A percentile compares a stretch with the other conserved stretches of the same genome.
These are phyloP conservation scores for Chlamydomonas incerta DNA, from an alignment of 139 green algal species.

Conservation along the genomic window DNA sequence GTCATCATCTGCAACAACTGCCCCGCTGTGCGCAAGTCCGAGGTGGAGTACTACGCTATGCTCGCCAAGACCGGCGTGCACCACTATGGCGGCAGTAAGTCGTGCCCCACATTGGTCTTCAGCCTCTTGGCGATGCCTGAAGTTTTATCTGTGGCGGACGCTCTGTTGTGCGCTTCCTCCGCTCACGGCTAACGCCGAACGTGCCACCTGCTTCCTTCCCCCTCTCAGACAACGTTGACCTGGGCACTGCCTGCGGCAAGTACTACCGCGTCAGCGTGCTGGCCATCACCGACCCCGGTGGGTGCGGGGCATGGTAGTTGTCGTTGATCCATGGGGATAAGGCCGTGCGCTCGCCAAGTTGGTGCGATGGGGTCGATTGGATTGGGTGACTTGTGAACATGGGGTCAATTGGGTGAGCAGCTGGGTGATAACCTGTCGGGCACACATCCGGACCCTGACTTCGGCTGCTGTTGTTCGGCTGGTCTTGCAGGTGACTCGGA, in stretches of 20 bases:
- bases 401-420: no score
- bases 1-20: slow-evolving; percentile 99
- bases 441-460: no score
- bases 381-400: no score
- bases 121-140: no score
- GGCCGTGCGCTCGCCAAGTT: no score
- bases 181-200: no score
- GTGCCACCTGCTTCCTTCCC: no score
- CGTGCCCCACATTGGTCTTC: no score
- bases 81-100: slow-evolving; percentile 97
- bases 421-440: no score
- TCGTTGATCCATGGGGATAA: background rate
- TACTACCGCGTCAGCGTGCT: slow-evolving; percentile 94
- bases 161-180: no score
- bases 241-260: slow-evolving; percentile 98
- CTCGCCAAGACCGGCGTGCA: slow-evolving; percentile 98
- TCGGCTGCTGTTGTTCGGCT: background rate
- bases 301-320: background rate
- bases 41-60: slow-evolving; percentile 99
- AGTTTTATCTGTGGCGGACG: no score
- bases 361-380: no score
- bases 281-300: slow-evolving; percentile 97
- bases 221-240: slow-evolving; percentile 97
- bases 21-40: slow-evolving; percentile 93
- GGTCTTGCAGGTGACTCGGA: slow-evolving; percentile 81